These are phyloP conservation scores for Alternaria burnsii DNA, from an alignment of 2,329 filamentous ascomycete species.

Conservation along the genomic window DNA sequence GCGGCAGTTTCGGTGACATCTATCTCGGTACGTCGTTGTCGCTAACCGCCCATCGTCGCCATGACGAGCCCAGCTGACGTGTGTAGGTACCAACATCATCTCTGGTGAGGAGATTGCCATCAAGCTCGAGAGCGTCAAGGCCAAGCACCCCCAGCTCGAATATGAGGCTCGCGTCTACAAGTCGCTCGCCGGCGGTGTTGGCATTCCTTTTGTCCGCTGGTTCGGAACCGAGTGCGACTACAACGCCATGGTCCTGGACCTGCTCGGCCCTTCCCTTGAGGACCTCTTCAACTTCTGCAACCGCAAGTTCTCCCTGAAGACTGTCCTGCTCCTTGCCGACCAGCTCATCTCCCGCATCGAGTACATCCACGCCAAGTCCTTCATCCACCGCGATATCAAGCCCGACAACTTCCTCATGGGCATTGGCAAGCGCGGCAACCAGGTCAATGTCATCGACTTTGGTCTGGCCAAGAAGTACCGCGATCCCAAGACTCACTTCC, in stretches of 20 bases:
- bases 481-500: slow-evolving; percentile 99
- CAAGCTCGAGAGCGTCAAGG: slow-evolving; percentile 99
- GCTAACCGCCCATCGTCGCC: not conserved
- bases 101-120: slow-evolving; percentile 99
- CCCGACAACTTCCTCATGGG: slow-evolving; percentile 99
- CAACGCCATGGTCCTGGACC: slow-evolving; percentile 99
- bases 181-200: slow-evolving; percentile 91
- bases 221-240: slow-evolving; percentile 99
- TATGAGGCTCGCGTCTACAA: slow-evolving; percentile 96
- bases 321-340: slow-evolving; percentile 92
- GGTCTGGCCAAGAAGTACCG: slow-evolving; percentile 99
- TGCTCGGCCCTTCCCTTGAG: slow-evolving; percentile 93
- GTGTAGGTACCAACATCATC: slow-evolving; percentile 93
- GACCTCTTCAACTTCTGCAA: slow-evolving; percentile 99
- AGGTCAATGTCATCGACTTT: slow-evolving; percentile 99
- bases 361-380: slow-evolving; percentile 99
- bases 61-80: slow-evolving; percentile 28
- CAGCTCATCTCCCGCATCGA: slow-evolving; percentile 99
- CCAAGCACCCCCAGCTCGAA: slow-evolving; percentile 98
- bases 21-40: slow-evolving; percentile 72
- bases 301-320: slow-evolving; percentile 99
- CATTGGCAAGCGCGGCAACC: slow-evolving; percentile 98
- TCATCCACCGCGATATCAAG: slow-evolving; percentile 99
- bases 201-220: slow-evolving; percentile 98
- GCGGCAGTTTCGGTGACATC: slow-evolving; percentile 96